Evolutionary conservation across 228 moss, liverwort and hornwort genomes (phyloP).

Genomic region (Sphagnum magellanicum): DNA sequence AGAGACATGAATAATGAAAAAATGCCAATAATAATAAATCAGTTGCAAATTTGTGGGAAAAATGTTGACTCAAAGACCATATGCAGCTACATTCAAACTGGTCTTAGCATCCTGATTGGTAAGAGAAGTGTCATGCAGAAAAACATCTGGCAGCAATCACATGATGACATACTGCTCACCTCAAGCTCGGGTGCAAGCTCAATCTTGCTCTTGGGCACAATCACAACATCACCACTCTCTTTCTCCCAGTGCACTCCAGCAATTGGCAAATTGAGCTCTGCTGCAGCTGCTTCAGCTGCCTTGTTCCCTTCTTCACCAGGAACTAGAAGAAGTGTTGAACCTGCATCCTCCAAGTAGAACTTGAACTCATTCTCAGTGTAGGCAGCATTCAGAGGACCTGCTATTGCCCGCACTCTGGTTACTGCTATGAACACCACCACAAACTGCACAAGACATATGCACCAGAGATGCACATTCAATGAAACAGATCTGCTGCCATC

Average conservation of each 20-base stretch:
- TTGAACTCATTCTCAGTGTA: constrained; percentile 92
- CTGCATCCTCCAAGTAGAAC: constrained; percentile 86
- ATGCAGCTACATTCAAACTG: too few relatives aligned
- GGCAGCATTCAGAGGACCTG: constrained; percentile 89
- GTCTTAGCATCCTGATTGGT: too few relatives aligned
- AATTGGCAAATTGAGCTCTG: constrained; percentile 65
- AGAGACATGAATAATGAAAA: too few relatives aligned
- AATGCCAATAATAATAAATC: too few relatives aligned
- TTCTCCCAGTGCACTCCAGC: constrained; percentile 96
- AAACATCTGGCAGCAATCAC: background rate
- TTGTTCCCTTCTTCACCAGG: constrained; percentile 84
- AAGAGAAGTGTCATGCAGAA: too few relatives aligned
- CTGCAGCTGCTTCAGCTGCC: constrained; percentile 80
- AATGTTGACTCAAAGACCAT: too few relatives aligned
- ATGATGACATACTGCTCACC: constrained; percentile 11
- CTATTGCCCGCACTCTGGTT: constrained; percentile 69
- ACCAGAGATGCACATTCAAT: background rate
- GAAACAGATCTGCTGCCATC: background rate
- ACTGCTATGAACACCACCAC: constrained; percentile 89
- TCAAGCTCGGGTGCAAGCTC: constrained; percentile 33
- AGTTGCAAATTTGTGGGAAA: too few relatives aligned
- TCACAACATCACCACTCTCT: constrained; percentile 56
- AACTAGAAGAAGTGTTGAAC: constrained; percentile 74
- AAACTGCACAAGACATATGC: constrained; percentile 43
- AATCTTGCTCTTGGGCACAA: constrained; percentile 55